Conservation (phyloP, 2,329 filamentous ascomycete species). For the Dactylonectria macrodidyma region DNA sequence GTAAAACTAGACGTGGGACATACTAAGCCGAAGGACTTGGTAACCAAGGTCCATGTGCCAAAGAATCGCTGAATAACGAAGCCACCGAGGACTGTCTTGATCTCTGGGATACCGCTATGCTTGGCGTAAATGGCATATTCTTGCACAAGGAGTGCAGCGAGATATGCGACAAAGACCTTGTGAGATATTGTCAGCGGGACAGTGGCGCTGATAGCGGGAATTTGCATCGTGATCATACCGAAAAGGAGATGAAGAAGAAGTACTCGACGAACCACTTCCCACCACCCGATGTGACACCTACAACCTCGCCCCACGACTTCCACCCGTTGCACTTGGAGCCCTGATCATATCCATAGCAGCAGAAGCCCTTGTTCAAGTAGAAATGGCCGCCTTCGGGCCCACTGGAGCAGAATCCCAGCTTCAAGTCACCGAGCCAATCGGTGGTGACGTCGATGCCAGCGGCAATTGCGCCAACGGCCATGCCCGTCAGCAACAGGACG, state of each 20-base stretch:
- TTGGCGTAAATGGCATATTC: slow-evolving; percentile 90
- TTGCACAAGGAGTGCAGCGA: slow-evolving; percentile 84
- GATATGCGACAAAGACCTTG: slow-evolving; percentile 82
- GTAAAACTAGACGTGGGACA: slow-evolving; percentile 45
- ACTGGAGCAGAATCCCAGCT: slow-evolving; percentile 88
- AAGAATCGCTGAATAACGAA: slow-evolving; percentile 93
- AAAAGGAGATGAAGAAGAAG: slow-evolving; percentile 87
- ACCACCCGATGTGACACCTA: slow-evolving; percentile 75
- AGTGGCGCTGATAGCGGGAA: no score
- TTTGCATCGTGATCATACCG: slow-evolving; percentile 67
- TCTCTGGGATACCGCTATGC: slow-evolving; percentile 96
- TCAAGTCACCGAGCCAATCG: slow-evolving; percentile 94
- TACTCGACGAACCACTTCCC: slow-evolving; percentile 90
- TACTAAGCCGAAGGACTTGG: slow-evolving; percentile 91
- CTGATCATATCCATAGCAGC: slow-evolving; percentile 92
- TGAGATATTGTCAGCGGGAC: slow-evolving; percentile 33
- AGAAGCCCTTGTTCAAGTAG: slow-evolving; percentile 92
- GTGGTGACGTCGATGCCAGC: slow-evolving; percentile 91
- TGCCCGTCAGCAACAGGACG: slow-evolving; percentile 86
- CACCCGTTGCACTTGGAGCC: slow-evolving; percentile 87
- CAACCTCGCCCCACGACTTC: slow-evolving; percentile 85
- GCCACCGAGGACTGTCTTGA: slow-evolving; percentile 95
- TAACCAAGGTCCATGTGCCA: slow-evolving; percentile 88
- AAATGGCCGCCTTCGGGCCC: slow-evolving; percentile 84
- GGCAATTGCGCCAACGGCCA: slow-evolving; percentile 87